phyloP scores from a whole-genome alignment of 2,329 filamentous ascomycete genomes.

The Pseudocercospora eumusae region DNA sequence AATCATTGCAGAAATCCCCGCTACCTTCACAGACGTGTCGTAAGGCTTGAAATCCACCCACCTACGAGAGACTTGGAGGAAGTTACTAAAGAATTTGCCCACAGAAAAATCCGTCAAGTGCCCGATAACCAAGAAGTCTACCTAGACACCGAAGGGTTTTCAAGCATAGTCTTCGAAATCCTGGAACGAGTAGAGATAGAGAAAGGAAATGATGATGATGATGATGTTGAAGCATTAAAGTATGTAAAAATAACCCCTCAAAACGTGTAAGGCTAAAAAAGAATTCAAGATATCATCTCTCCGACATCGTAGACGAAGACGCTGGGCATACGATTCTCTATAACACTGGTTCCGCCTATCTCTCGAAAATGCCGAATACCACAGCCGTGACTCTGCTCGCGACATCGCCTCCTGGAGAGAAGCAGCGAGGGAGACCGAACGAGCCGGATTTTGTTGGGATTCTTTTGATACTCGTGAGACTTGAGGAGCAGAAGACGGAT shows the following conservation, averaged over 20 bases:
- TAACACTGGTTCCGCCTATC: background rate
- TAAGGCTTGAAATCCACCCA: slow-evolving; percentile 44
- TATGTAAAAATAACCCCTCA: background rate
- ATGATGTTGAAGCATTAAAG: slow-evolving; percentile 65
- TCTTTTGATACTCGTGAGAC: slow-evolving; percentile 72
- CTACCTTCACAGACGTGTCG: slow-evolving; percentile 72
- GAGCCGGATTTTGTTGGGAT: slow-evolving; percentile 61
- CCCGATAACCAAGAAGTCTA: slow-evolving; percentile 91
- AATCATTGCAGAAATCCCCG: slow-evolving; percentile 67
- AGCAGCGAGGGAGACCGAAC: slow-evolving; percentile 49
- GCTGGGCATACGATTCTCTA: background rate
- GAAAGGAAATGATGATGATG: slow-evolving; percentile 65
- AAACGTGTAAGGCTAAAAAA: background rate
- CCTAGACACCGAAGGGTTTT: slow-evolving; percentile 79
- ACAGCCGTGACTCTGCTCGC: slow-evolving; percentile 71
- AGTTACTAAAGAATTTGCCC: too few species aligned
- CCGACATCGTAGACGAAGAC: slow-evolving; percentile 46
- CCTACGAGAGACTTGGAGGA: too few species aligned
- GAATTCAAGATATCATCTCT: slow-evolving; percentile 45
- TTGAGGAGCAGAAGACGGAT: slow-evolving; percentile 76
- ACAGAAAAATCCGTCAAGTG: slow-evolving; percentile 71
- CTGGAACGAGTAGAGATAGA: slow-evolving; percentile 75
- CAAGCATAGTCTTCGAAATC: slow-evolving; percentile 87
- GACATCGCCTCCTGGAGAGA: slow-evolving; percentile 49
- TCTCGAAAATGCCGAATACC: slow-evolving; percentile 47